These are phyloP conservation scores for Mucor saturninus DNA, from an alignment of 371 early-diverging fungal genomes.

Conservation along the genomic window DNA sequence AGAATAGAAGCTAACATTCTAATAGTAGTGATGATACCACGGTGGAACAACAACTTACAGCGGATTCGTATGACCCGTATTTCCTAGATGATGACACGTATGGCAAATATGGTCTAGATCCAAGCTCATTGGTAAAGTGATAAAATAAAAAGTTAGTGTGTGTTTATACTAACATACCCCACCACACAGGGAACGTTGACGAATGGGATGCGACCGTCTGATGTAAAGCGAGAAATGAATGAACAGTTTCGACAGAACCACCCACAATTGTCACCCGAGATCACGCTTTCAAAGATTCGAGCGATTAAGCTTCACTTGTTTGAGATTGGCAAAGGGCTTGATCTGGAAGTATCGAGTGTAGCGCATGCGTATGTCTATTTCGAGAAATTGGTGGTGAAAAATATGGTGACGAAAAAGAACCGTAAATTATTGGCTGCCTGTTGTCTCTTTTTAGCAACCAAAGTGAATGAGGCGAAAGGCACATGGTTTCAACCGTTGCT, in stretches of 20 bases:
- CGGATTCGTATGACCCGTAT: constrained; percentile 56
- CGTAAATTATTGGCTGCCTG: constrained; percentile 82
- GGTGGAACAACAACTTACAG: constrained; percentile 10
- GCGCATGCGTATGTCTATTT: constrained; percentile 91
- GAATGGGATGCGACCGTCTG: constrained; percentile 48
- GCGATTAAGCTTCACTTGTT: constrained; percentile 72
- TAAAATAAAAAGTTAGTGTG: not conserved
- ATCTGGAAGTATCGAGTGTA: constrained; percentile 90
- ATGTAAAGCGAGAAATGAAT: constrained; percentile 70
- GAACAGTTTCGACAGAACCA: constrained; percentile 77
- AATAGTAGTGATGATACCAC: constrained; percentile 16
- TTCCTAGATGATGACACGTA: constrained; percentile 66
- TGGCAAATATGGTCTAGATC: constrained; percentile 32
- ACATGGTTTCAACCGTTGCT: constrained; percentile 43
- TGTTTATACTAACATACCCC: not conserved
- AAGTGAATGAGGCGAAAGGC: constrained; percentile 88
- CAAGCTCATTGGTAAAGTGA: constrained; percentile 37
- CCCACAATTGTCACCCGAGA: constrained; percentile 71
- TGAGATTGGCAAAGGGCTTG: constrained; percentile 46
- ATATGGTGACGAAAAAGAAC: constrained; percentile 77
- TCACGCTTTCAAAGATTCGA: constrained; percentile 83
- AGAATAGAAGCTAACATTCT: not conserved
- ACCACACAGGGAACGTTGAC: constrained; percentile 8
- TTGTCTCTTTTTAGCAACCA: constrained; percentile 80
- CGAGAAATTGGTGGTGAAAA: constrained; percentile 88